Evolutionary conservation across 768 basidiomycete species (phyloP).

Genomic region (Sporobolomyces pararoseus): DNA sequence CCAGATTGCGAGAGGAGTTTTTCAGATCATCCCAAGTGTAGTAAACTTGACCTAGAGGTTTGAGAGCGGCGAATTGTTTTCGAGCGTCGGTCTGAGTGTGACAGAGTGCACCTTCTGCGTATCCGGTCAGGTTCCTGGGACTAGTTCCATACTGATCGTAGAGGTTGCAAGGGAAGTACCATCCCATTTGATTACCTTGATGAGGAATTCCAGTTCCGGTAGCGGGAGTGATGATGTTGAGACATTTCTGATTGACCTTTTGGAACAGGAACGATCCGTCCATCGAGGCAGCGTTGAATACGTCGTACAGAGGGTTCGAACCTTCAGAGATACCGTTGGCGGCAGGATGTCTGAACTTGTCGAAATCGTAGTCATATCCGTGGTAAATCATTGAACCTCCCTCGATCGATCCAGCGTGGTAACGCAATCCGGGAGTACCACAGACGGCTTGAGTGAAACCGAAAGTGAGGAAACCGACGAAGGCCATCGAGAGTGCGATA

Average conservation of each 20-base stretch:
- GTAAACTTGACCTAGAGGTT: constrained; percentile 76
- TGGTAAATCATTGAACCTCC: constrained; percentile 84
- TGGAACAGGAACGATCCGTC: constrained; percentile 96
- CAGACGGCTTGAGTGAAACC: constrained; percentile 95
- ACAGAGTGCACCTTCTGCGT: constrained; percentile 65
- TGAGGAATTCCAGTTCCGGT: constrained; percentile 64
- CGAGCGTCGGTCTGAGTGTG: constrained; percentile 63
- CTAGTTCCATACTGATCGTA: constrained; percentile 66
- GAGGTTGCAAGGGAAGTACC: constrained; percentile 98
- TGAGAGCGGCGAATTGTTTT: constrained; percentile 53
- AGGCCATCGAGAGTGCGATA: constrained; percentile 78
- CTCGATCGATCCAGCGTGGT: constrained; percentile 71
- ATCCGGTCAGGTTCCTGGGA: constrained; percentile 65
- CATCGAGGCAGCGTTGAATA: constrained; percentile 76
- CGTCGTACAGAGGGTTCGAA: constrained; percentile 76
- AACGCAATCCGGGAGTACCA: constrained; percentile 77
- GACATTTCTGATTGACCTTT: constrained; percentile 77
- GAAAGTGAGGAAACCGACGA: constrained; percentile 95
- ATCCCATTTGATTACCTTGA: constrained; percentile 64
- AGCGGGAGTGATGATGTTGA: constrained; percentile 68
- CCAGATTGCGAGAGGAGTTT: constrained; percentile 68
- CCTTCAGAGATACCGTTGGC: constrained; percentile 70
- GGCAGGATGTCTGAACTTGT: constrained; percentile 75
- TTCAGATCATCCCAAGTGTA: constrained; percentile 85
- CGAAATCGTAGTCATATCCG: constrained; percentile 88